Evolutionary conservation across 257 asterid genomes (phyloP).

Genomic region (Solanum chiquidenum): DNA sequence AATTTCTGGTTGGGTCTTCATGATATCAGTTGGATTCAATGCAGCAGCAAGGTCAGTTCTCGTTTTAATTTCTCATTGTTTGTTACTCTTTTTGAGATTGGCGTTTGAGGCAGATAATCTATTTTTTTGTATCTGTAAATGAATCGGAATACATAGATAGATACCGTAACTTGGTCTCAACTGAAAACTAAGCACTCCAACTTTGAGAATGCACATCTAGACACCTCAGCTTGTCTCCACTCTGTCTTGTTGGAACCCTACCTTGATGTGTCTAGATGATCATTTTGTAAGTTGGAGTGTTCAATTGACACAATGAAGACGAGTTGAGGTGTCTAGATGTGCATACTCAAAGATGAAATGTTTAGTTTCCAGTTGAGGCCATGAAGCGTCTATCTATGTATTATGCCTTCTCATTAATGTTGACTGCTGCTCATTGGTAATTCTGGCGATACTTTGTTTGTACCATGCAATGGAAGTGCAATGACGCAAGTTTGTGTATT

Average conservation of each 20-base stretch:
- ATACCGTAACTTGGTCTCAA: neutral
- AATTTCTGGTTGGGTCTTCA: conserved; percentile 54
- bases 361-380: neutral
- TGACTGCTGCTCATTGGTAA: neutral
- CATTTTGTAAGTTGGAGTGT: neutral
- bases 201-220: neutral
- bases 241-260: neutral
- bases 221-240: neutral
- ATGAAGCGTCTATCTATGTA: neutral
- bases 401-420: neutral
- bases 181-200: neutral
- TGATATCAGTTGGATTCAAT: conserved; percentile 64
- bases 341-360: neutral
- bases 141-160: neutral
- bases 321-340: neutral
- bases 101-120: neutral
- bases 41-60: conserved; percentile 52
- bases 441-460: neutral
- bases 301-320: neutral
- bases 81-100: neutral
- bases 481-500: neutral
- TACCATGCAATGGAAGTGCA: neutral
- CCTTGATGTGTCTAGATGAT: neutral
- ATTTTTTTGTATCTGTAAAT: neutral
- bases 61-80: neutral